Percentiles rank a stretch among this genome's conserved stretches.
Conservation (phyloP, 2,329 filamentous ascomycete genomes). For the Purpureocillium takamizusanense region DNA sequence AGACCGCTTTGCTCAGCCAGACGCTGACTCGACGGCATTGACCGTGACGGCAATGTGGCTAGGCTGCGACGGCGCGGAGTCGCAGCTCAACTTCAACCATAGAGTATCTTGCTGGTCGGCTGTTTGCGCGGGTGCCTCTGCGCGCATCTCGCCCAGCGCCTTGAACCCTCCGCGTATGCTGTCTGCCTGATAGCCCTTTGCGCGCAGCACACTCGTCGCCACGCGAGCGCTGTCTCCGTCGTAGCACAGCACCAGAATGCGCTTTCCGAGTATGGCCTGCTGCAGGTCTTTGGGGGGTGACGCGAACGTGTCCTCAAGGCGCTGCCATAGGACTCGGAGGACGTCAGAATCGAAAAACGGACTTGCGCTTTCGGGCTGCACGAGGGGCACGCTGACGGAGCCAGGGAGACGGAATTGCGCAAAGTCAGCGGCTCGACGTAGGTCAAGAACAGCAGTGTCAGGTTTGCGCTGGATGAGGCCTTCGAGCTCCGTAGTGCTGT, state of each 20-base stretch:
- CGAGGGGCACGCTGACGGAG: conserved; percentile 34
- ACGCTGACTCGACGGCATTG: neutral
- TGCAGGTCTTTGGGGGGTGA: conserved; percentile 11
- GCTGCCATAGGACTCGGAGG: conserved; percentile 36
- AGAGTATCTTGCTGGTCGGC: neutral
- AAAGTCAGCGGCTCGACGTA: conserved; percentile 34
- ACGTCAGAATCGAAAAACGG: conserved; percentile 36
- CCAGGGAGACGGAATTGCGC: conserved; percentile 30
- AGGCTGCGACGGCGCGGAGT: neutral
- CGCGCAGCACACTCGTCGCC: conserved; percentile 42
- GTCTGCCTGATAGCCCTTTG: conserved; percentile 36
- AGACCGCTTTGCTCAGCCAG: too few species aligned
- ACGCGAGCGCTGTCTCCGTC: conserved; percentile 45
- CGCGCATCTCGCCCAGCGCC: conserved; percentile 5
- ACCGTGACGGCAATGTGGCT: conserved; percentile 1
- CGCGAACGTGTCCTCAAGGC: conserved; percentile 33
- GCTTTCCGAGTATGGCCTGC: conserved; percentile 17
- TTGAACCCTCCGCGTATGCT: conserved; percentile 33
- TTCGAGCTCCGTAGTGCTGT: conserved; percentile 2
- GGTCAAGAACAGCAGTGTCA: conserved; percentile 30
- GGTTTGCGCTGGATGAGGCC: conserved; percentile 10
- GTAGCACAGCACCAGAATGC: conserved; percentile 41
- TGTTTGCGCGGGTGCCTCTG: conserved; percentile 1
- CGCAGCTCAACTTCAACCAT: neutral
- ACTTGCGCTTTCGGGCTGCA: conserved; percentile 22